Base-by-base conservation (phyloP, 495 filamentous ascomycete genomes). In the Xylaria cubensis region DNA sequence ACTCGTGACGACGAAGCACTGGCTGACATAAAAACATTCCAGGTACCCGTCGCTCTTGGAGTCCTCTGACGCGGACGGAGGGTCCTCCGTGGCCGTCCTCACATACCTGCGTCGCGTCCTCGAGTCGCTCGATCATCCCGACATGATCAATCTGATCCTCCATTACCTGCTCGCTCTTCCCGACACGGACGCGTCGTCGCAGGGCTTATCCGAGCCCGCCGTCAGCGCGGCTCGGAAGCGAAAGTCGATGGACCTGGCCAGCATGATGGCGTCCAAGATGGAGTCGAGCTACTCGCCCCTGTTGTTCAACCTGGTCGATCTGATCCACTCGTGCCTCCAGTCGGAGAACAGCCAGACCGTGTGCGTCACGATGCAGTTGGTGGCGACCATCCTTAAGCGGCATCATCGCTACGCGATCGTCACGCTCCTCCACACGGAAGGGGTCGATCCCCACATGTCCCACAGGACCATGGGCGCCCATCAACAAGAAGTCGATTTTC, bases 21-120 rank as follows among this genome's bases (percentile, higher is more conserved):
- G 36, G 8, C 36, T 39, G 36, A 39, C 36, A 39, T 8, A 39
- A 39, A 29, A 78, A 77, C 26, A 51, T 48, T 26, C 8, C 71
- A 97, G 94, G 84, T 98, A 98, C 76, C 96, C 96, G 39, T 98
- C 97, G 9, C 82, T 99, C 26, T 85, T 99, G 12, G 94, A 99
- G 80, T 98, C 97, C 6, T 98, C 96, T 0, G 96, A 99, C 83
- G 89, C 94, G 41, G 94, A 98, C 81, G 97, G 96, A 42, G 97
- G 97, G 46, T 98, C 97, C 2, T 96, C 95, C 6, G 94, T 98
- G 7, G 95, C 96, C 3, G 97, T 98, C 26, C 82, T 99, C 69
- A 98, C 94, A 2, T 98, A 99, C 80, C 87, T 98, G 34, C 91
- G 92, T 67, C 92, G 93, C 67, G 94, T 98, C 67, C 87, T 99